Conservation (phyloP, 1,284 basidiomycete genomes). For the Testicularia cyperi region DNA sequence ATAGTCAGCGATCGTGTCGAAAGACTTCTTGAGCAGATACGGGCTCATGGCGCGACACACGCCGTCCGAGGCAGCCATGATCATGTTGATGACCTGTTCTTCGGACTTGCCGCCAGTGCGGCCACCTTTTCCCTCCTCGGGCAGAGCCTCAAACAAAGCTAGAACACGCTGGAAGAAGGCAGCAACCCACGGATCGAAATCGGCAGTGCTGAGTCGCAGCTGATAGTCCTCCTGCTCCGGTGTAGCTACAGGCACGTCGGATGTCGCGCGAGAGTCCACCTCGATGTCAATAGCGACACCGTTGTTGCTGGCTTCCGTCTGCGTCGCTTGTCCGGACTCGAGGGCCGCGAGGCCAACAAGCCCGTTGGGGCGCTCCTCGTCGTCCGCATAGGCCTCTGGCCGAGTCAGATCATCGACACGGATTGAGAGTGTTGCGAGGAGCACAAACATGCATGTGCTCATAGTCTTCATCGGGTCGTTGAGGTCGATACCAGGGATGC, state of each 20-base stretch:
- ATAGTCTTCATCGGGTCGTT: conserved; percentile 93
- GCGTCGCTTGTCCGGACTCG: too few species aligned
- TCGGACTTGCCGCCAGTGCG: conserved; percentile 83
- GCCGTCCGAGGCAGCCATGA: conserved; percentile 79
- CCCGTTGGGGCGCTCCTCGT: conserved; percentile 19
- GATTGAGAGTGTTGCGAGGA: conserved; percentile 75
- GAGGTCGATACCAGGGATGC: conserved; percentile 87
- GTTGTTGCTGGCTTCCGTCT: too few species aligned
- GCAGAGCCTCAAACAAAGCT: conserved; percentile 85
- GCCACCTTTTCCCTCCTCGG: conserved; percentile 76
- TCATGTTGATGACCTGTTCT: conserved; percentile 76
- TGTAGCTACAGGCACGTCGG: too few species aligned
- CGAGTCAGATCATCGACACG: conserved; percentile 75
- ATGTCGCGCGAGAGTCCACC: too few species aligned
- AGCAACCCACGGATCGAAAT: conserved; percentile 86
- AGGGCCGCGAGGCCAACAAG: conserved; percentile 24
- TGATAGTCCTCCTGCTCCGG: conserved; percentile 64
- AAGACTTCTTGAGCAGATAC: conserved; percentile 78
- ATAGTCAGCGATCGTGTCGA: conserved; percentile 84
- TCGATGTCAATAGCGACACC: too few species aligned
- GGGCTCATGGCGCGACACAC: conserved; percentile 87
- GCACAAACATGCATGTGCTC: conserved; percentile 73
- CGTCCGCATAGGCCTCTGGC: conserved; percentile 42
- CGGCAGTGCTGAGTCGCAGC: conserved; percentile 67
- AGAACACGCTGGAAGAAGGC: conserved; percentile 84